Percentiles rank a stretch among this genome's conserved stretches.
phyloP scores from a whole-genome alignment of 257 asterid species.

The Knoxia roxburghii region DNA sequence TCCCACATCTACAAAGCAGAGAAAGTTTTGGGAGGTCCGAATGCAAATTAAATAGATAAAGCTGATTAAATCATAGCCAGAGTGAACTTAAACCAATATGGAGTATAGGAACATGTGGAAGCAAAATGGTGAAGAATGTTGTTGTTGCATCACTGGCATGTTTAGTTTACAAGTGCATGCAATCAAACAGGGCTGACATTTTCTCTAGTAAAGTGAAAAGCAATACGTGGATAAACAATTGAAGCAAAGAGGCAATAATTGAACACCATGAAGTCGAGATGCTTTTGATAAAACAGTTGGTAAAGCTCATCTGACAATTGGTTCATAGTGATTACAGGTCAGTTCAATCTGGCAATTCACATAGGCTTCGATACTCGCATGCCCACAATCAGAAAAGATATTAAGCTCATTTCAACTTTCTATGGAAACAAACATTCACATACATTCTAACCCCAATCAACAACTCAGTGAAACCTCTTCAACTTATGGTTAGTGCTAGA shows the following conservation, averaged over 20 bases:
- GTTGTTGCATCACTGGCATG: background rate
- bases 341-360: background rate
- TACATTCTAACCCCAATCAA: background rate
- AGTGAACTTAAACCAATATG: background rate
- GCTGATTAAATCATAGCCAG: background rate
- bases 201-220: background rate
- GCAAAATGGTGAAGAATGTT: background rate
- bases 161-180: background rate
- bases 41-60: background rate
- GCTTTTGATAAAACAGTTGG: background rate
- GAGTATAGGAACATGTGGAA: background rate
- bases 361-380: background rate
- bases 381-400: background rate
- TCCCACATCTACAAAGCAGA: conserved; percentile 23
- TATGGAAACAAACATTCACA: background rate
- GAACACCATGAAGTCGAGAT: background rate
- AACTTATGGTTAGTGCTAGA: background rate
- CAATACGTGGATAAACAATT: background rate
- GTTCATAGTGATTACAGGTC: background rate
- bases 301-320: background rate
- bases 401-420: background rate
- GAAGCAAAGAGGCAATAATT: background rate
- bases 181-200: background rate
- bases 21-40: background rate
- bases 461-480: background rate